Evolutionary conservation across 2,329 filamentous ascomycete genomes (phyloP), one percentile per base, ranked within the genome.

Genomic region (Claviceps monticola): DNA sequence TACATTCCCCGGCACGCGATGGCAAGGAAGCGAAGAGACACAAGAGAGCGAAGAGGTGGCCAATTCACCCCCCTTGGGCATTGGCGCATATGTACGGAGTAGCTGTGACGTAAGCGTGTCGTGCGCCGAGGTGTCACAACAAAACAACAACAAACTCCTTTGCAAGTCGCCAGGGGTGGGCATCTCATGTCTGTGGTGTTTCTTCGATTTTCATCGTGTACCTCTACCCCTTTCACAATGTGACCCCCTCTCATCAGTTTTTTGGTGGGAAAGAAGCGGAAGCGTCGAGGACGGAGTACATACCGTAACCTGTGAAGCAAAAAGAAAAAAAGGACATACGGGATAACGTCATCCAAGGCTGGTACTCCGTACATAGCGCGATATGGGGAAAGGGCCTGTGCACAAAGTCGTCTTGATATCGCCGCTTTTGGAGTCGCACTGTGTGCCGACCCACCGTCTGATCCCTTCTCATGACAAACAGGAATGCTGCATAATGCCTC

Each of bases 51-150:
- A 21, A 21, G 46, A 47, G 46, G 13, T 16, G 6, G 17, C n/a
- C 34, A 37, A 4, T 34, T 17, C 16, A 26, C 14, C 16, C 16
- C 39, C 17, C n/a, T 11, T 9, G 41, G 14, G 37, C n/a, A 19
- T 34, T n/a, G 41, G 14, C 26, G 5, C 45, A 39, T 26, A 34
- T 11, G 29, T 34, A 34, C 29, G 29, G 29, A 34, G 36, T 21
- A 37, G 19, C 23, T 50, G 51, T 53, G 51, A 53, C 51, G 48
- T 50, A 53, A 50, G 16, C 23, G 8, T 46, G 29, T 46, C 51
- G 42, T 47, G 17, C 16, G n/a, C 19, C 19, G 17, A 23, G 34
- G 34, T 47, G n/a, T 9, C 21, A 19, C 34, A 14, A 23, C 19
- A 19, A 21, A 23, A 47, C 19, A 38, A 38, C 46, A 46, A 5